Evolutionary conservation across 192 early-diverging fungal genomes (phyloP), one percentile per base, ranked within the genome.

Genomic region (Chytriomyces sp.): DNA sequence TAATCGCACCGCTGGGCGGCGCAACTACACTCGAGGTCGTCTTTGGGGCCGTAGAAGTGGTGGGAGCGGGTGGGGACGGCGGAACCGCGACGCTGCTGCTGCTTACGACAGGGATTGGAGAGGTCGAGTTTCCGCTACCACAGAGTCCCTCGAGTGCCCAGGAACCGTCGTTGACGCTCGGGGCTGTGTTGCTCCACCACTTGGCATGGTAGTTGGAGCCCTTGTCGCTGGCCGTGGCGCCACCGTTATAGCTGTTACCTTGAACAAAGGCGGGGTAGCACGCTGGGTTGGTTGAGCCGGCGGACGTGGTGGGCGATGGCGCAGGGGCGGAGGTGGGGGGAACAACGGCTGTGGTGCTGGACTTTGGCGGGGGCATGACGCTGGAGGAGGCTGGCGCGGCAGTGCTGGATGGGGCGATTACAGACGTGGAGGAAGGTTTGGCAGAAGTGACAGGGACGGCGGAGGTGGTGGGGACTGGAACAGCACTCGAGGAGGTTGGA

Each of bases 191-290:
- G 44, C 17, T 49, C 56, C 30, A 61, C 59, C 59, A 61, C 7
- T 61, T 61, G 28, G 59, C 3, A 12, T 37, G 32, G 17, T 37
- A 61, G 59, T 61, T 61, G 59, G 38, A 12, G 36, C 34, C 28
- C 10, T 61, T 61, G 59, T 61, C 31, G 26, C 32, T 37, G 33
- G 38, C 59, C 28, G 31, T 30, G 26, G 59, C 59, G 30, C 14
- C 59, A 61, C 59, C 59, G 59, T 61, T 61, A 36, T 61, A 61
- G 0, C 32, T 26, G 36, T 30, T 61, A 12, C 59, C 37, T 1
- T 6, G 8, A 12, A 32, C 37, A 7, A 8, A 61, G 8, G 59
- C 32, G 12, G 59, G 8, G 26, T 30, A 61, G 59, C 59, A 57
- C 30, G 55, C n/a, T 26, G 55, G 19, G 6, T 10, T 28, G 17